A percentile compares a stretch with the other conserved stretches of the same genome.
Conservation (phyloP, 2,329 filamentous ascomycete species). For the Aspergillus luchuensis region DNA sequence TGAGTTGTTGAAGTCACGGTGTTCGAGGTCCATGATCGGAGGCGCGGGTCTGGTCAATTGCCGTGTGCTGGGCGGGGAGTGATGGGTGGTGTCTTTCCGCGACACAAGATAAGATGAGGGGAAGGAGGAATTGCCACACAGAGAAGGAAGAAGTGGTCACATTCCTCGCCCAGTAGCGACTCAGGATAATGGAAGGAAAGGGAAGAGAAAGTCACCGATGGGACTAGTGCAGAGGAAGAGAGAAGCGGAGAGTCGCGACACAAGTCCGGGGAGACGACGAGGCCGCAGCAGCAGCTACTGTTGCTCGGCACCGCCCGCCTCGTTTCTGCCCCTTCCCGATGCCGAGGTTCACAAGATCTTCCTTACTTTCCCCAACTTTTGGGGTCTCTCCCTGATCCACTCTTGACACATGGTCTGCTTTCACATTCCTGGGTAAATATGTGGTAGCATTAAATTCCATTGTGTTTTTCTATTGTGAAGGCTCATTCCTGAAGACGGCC, state of each 20-base stretch:
- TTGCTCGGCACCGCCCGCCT: constrained; percentile 34
- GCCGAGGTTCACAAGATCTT: constrained; percentile 36
- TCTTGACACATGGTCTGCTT: no score
- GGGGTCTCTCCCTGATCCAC: no score
- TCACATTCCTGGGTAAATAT: no score
- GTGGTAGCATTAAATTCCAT: no score
- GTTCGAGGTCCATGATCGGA: constrained; percentile 48
- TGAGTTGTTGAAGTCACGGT: constrained; percentile 37
- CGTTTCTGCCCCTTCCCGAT: constrained; percentile 36
- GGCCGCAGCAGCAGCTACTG: constrained; percentile 14
- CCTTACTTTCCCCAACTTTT: neutral
- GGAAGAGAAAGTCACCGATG: neutral
- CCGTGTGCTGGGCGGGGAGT: constrained; percentile 21
- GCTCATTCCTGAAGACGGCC: no score
- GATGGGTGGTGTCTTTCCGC: neutral
- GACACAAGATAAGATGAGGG: neutral
- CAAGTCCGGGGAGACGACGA: constrained; percentile 33
- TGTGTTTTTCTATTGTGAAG: no score
- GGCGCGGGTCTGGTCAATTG: constrained; percentile 20
- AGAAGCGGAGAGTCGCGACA: neutral
- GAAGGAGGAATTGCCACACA: constrained; percentile 7
- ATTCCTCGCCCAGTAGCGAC: neutral
- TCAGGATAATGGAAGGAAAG: constrained; percentile 2
- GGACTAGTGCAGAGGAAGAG: neutral
- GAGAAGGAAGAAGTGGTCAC: neutral